Conservation (phyloP, 2,329 filamentous ascomycete species). For the Xylariaceae sp. region DNA sequence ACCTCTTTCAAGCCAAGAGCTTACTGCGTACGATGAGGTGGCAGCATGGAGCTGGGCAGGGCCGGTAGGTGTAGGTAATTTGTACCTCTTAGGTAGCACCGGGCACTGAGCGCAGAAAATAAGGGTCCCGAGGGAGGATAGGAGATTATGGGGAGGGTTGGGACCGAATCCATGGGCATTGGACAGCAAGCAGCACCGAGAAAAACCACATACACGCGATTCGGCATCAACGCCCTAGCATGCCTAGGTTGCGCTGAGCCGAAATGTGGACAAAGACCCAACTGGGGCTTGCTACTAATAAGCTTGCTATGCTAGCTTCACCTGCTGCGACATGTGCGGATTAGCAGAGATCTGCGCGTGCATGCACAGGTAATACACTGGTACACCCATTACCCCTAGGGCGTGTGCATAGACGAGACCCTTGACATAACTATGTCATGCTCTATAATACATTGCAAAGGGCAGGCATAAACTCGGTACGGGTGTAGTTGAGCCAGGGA, state of each 20-base stretch:
- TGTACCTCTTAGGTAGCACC: conserved; percentile 24
- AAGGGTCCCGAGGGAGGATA: conserved; percentile 26
- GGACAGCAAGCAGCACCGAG: conserved; percentile 16
- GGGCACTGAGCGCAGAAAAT: conserved; percentile 18
- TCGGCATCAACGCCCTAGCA: conserved; percentile 34
- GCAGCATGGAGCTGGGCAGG: conserved; percentile 5
- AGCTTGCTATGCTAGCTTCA: conserved; percentile 32
- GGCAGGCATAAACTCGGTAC: conserved; percentile 11
- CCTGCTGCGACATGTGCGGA: conserved; percentile 30
- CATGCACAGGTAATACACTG: conserved; percentile 31
- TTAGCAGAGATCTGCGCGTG: conserved; percentile 38
- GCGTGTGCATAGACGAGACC: conserved; percentile 20
- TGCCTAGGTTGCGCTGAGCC: no score
- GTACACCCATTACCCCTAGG: conserved; percentile 25
- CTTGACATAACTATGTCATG: conserved; percentile 20
- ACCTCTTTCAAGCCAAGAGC: conserved; percentile 14
- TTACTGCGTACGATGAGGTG: conserved; percentile 14
- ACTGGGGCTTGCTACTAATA: conserved; percentile 35
- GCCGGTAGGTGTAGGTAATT: conserved; percentile 19
- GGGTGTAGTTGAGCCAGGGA: conserved; percentile 3
- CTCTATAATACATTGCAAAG: conserved; percentile 13
- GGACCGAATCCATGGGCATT: conserved; percentile 22
- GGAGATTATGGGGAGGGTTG: conserved; percentile 31
- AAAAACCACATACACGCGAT: conserved; percentile 18
- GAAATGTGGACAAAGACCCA: conserved; percentile 28